Evolutionary conservation across 2,329 filamentous ascomycete species (phyloP).

Genomic region (Colletotrichum musae): DNA sequence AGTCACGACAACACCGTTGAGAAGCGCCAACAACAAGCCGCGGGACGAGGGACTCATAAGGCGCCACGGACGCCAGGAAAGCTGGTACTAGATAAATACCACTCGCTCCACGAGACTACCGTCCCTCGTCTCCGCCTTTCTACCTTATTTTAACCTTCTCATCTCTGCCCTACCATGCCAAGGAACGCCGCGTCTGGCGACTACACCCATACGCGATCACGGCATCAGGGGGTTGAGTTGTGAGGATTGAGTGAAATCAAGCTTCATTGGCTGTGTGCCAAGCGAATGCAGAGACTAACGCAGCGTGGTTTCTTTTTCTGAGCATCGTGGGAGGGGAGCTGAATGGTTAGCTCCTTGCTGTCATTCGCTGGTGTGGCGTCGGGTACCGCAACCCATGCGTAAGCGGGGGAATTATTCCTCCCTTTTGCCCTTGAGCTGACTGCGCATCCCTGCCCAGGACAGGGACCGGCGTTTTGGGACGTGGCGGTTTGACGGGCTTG

Average conservation of each 20-base stretch:
- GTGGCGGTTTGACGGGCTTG: neutral
- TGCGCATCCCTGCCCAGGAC: neutral
- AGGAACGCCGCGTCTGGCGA: constrained; percentile 1
- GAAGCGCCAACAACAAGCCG: neutral
- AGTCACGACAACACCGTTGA: neutral
- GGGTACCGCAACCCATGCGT: neutral
- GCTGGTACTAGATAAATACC: constrained; percentile 4
- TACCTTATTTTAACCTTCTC: neutral
- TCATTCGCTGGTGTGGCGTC: constrained; percentile 10
- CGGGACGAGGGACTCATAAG: neutral
- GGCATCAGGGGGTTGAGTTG: neutral
- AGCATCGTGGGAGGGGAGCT: neutral
- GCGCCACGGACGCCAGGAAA: neutral
- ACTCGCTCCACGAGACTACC: neutral
- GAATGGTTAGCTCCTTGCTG: neutral
- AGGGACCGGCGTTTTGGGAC: neutral
- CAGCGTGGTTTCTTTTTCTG: neutral
- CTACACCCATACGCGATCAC: neutral
- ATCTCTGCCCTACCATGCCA: constrained; percentile 1
- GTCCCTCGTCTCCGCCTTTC: neutral
- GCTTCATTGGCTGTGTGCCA: constrained; percentile 1
- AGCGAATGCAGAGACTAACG: neutral
- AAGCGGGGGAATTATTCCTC: constrained; percentile 5
- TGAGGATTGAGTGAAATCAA: too few relatives aligned
- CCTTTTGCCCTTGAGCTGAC: neutral